Conservation (phyloP, 495 filamentous ascomycete genomes). For the Glarea lozoyensis region DNA sequence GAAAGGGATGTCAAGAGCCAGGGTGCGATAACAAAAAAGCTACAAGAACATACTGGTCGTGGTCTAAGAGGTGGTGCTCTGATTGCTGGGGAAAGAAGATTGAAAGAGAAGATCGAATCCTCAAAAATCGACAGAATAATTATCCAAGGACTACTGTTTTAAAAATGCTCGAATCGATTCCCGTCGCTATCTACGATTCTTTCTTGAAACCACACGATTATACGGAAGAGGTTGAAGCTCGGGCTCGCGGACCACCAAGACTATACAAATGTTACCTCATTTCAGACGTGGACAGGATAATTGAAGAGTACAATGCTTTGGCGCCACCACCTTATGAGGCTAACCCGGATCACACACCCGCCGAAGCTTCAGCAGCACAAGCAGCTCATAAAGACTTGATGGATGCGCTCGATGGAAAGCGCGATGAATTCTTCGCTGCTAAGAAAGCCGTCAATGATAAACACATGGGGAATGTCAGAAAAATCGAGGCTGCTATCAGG, state of each 20-base stretch:
- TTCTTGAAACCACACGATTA: slow-evolving; percentile 21
- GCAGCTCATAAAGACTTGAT: slow-evolving; percentile 8
- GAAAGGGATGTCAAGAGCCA: slow-evolving; percentile 16
- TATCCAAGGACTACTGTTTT: slow-evolving; percentile 6
- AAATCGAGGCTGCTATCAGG: slow-evolving; percentile 14
- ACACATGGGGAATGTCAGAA: slow-evolving; percentile 15
- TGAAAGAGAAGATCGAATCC: slow-evolving; percentile 16
- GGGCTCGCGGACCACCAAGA: slow-evolving; percentile 8
- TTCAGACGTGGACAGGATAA: slow-evolving; percentile 12
- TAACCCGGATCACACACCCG: slow-evolving; percentile 10
- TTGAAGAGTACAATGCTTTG: slow-evolving; percentile 15
- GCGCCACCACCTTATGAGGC: slow-evolving; percentile 12
- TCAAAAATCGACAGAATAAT: slow-evolving; percentile 7
- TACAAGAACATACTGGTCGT: slow-evolving; percentile 18
- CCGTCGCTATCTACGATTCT: slow-evolving; percentile 17
- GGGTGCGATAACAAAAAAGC: slow-evolving; percentile 12
- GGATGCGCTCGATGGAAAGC: slow-evolving; percentile 8
- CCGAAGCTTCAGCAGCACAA: slow-evolving; percentile 11
- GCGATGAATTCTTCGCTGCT: slow-evolving; percentile 10
- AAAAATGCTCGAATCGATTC: slow-evolving; percentile 19
- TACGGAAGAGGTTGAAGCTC: slow-evolving; percentile 7
- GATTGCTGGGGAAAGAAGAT: slow-evolving; percentile 19
- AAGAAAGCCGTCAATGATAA: slow-evolving; percentile 15
- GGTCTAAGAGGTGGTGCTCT: slow-evolving; percentile 17
- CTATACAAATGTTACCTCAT: slow-evolving; percentile 16